Evolutionary conservation across 2,329 filamentous ascomycete species (phyloP).

Genomic region (Aureobasidium sp.): DNA sequence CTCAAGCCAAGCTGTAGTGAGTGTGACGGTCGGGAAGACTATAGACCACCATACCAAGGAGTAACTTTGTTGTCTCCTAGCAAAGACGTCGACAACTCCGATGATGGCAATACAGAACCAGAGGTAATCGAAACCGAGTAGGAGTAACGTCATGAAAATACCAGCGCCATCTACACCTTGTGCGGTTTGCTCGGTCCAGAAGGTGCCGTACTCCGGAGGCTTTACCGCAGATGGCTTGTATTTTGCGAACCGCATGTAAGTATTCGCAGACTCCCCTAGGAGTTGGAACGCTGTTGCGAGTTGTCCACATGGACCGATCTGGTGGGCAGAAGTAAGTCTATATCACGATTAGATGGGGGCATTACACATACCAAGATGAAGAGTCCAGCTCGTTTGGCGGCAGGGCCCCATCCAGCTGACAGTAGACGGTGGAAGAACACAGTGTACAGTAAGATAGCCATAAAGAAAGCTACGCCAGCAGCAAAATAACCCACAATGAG

Average conservation of each 20-base stretch:
- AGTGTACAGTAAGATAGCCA: constrained; percentile 16
- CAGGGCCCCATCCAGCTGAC: constrained; percentile 3
- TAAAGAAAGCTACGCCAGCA: constrained; percentile 15
- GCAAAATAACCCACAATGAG: constrained; percentile 17
- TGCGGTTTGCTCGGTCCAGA: constrained; percentile 15
- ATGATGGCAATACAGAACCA: constrained; percentile 16
- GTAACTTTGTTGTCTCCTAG: constrained; percentile 10
- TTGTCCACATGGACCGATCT: constrained; percentile 17
- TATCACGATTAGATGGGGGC: not conserved
- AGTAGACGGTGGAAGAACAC: constrained; percentile 16
- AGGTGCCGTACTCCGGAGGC: constrained; percentile 9
- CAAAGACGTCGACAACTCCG: constrained; percentile 13
- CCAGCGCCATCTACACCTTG: constrained; percentile 12
- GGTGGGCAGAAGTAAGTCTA: not conserved
- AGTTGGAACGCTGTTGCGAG: constrained; percentile 15
- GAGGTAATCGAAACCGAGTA: constrained; percentile 15
- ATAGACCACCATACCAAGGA: constrained; percentile 15
- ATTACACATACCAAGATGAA: constrained; percentile 3
- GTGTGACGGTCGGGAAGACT: constrained; percentile 17
- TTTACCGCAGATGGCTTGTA: constrained; percentile 15
- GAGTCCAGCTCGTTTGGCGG: constrained; percentile 11
- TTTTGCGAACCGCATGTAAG: constrained; percentile 11
- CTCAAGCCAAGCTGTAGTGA: constrained; percentile 15
- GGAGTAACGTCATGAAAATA: constrained; percentile 13
- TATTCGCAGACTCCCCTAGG: constrained; percentile 10